These are phyloP conservation scores for Musa beccarii DNA, from an alignment of 176 grass and related monocot genomes.

Conservation along the genomic window DNA sequence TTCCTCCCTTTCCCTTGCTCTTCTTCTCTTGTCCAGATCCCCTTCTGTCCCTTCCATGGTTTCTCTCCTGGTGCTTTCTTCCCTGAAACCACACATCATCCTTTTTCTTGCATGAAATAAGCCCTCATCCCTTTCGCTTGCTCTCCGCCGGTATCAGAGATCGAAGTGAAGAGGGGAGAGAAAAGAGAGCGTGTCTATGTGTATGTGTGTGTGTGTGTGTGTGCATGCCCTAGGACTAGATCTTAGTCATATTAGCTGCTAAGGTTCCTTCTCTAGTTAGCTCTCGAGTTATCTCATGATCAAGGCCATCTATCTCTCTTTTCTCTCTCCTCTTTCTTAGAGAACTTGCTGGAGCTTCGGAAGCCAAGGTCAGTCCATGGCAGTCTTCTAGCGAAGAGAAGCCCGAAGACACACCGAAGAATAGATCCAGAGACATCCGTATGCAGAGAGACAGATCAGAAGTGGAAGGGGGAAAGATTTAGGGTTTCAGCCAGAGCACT, in stretches of 20 bases:
- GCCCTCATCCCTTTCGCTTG: not conserved
- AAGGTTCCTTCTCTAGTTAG: not conserved
- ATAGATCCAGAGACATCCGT: not conserved
- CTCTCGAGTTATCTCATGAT: not conserved
- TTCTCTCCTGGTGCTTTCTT: slow-evolving; percentile 9
- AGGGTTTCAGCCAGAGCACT: slow-evolving; percentile 45
- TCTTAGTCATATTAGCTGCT: slow-evolving; percentile 1
- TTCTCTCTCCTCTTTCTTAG: slow-evolving; percentile 12
- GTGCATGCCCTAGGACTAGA: not conserved
- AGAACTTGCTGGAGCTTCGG: too few species aligned
- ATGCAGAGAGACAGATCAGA: not conserved
- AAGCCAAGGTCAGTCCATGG: not conserved
- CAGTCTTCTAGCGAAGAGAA: not conserved
- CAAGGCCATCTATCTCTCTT: not conserved
- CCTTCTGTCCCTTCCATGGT: slow-evolving; percentile 10
- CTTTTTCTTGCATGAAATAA: slow-evolving; percentile 20
- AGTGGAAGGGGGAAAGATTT: slow-evolving; percentile 20
- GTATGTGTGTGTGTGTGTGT: not conserved
- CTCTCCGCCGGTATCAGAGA: not conserved
- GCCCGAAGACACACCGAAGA: not conserved
- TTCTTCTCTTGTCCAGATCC: slow-evolving; percentile 5
- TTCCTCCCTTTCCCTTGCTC: slow-evolving; percentile 34
- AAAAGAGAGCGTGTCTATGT: not conserved
- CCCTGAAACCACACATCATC: slow-evolving; percentile 11
- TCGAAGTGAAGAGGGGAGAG: not conserved